phyloP scores from a whole-genome alignment of 139 green algal genomes.

The Chlorella sp. region DNA sequence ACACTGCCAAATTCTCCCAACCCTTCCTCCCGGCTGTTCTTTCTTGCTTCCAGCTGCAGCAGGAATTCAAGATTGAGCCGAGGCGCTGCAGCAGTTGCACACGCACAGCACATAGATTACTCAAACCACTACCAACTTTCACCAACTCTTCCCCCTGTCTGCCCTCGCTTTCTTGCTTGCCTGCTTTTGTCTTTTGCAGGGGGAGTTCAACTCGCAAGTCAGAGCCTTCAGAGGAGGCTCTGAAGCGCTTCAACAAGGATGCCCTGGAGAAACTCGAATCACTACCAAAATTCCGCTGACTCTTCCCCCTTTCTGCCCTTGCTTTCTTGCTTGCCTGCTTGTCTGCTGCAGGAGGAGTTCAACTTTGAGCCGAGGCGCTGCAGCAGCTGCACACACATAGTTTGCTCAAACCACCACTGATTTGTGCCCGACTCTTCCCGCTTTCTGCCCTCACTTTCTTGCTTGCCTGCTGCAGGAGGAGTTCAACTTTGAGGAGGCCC shows the following conservation, averaged over 20 bases:
- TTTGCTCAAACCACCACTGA: too few relatives aligned
- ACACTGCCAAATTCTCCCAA: too few relatives aligned
- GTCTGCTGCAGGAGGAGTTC: neutral
- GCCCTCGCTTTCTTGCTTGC: neutral
- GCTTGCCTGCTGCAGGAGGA: constrained; percentile 67
- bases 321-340: too few relatives aligned
- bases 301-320: neutral
- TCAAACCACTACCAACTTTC: too few relatives aligned
- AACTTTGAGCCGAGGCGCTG: neutral
- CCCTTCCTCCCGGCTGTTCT: neutral
- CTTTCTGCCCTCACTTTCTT: neutral
- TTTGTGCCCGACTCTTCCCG: too few relatives aligned
- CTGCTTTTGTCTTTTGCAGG: too few relatives aligned
- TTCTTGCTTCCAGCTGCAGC: neutral
- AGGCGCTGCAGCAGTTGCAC: neutral
- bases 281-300: too few relatives aligned
- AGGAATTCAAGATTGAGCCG: constrained; percentile 1
- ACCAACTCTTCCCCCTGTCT: too few relatives aligned
- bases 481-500: constrained; percentile 88
- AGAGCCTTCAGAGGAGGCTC: too few relatives aligned
- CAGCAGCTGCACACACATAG: neutral
- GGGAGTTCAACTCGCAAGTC: too few relatives aligned
- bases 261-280: constrained; percentile 61
- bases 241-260: too few relatives aligned
- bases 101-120: too few relatives aligned